phyloP scores from a whole-genome alignment of 1,284 basidiomycete species.

The Ganoderma multipileum region DNA sequence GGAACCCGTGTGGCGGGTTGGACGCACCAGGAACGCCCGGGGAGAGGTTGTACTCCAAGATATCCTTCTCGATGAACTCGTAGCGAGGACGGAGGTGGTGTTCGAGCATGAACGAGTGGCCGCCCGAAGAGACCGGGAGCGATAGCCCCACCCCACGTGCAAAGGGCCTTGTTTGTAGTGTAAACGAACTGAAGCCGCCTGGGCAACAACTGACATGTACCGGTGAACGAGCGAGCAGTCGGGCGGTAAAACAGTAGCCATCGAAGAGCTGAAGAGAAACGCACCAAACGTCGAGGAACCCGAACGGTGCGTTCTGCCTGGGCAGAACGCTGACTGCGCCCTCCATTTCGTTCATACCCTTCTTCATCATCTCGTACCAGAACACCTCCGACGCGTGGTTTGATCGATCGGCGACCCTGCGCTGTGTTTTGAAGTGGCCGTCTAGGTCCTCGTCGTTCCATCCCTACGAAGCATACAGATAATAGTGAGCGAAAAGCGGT shows the following conservation, averaged over 20 bases:
- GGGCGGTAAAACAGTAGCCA: not conserved
- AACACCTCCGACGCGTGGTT: not conserved
- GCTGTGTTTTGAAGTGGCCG: conserved; percentile 16
- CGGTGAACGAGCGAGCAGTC: not conserved
- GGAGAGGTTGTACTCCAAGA: conserved; percentile 33
- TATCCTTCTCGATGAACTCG: conserved; percentile 33
- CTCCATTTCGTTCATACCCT: conserved; percentile 36
- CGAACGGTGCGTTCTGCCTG: conserved; percentile 22
- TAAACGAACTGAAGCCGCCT: conserved; percentile 39
- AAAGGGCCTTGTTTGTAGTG: conserved; percentile 32
- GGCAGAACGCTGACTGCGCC: conserved; percentile 28
- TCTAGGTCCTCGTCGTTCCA: conserved; percentile 20
- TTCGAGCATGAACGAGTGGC: conserved; percentile 32
- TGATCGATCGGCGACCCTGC: conserved; percentile 7
- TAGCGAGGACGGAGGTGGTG: conserved; percentile 27
- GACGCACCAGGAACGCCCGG: not conserved
- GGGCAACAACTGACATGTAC: conserved; percentile 35
- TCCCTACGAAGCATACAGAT: conserved; percentile 12
- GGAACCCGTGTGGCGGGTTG: conserved; percentile 13
- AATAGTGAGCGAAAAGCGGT: not conserved
- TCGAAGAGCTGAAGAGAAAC: not conserved
- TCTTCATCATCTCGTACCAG: conserved; percentile 30
- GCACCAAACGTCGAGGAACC: conserved; percentile 40
- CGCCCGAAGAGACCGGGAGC: conserved; percentile 34
- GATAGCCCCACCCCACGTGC: conserved; percentile 38